These are phyloP conservation scores for Tritrichomonas musculus DNA, from an alignment of 208 protist species.

Conservation along the genomic window DNA sequence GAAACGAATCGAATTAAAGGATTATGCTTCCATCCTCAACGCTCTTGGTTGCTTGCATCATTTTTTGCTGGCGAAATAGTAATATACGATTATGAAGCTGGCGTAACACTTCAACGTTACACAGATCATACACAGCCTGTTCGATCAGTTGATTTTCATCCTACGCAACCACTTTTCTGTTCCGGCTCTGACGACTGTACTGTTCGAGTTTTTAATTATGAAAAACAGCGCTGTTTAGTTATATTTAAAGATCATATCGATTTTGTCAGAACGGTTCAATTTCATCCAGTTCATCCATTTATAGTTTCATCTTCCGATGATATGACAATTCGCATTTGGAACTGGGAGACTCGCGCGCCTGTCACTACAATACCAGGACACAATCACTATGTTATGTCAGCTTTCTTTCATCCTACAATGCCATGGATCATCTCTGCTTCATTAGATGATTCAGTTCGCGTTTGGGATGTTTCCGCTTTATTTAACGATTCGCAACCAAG, in stretches of 20 bases:
- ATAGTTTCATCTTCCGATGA: slow-evolving; percentile 95
- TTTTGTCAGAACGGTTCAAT: slow-evolving; percentile 95
- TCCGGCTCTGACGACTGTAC: slow-evolving; percentile 96
- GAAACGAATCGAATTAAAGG: slow-evolving; percentile 93
- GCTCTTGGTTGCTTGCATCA: slow-evolving; percentile 91
- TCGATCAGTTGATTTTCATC: slow-evolving; percentile 93
- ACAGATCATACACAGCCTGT: slow-evolving; percentile 65
- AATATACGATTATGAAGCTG: slow-evolving; percentile 97
- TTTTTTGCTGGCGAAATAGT: slow-evolving; percentile 96
- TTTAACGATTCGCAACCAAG: slow-evolving; percentile 29
- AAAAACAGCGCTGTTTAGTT: slow-evolving; percentile 89
- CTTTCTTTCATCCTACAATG: slow-evolving; percentile 56
- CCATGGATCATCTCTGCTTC: slow-evolving; percentile 90
- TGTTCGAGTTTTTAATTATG: slow-evolving; percentile 98
- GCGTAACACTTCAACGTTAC: slow-evolving; percentile 38
- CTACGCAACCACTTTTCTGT: slow-evolving; percentile 91
- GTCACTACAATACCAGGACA: slow-evolving; percentile 85
- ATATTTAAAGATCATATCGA: slow-evolving; percentile 92
- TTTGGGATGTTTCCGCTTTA: slow-evolving; percentile 96
- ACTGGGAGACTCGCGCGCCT: slow-evolving; percentile 67
- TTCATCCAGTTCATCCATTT: slow-evolving; percentile 73
- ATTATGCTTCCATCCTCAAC: slow-evolving; percentile 88
- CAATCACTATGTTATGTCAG: slow-evolving; percentile 99
- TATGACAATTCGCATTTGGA: slow-evolving; percentile 88
- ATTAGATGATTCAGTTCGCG: slow-evolving; percentile 93